These are phyloP conservation scores for Arachis stenosperma DNA, from an alignment of 306 rosid genomes.

Conservation along the genomic window DNA sequence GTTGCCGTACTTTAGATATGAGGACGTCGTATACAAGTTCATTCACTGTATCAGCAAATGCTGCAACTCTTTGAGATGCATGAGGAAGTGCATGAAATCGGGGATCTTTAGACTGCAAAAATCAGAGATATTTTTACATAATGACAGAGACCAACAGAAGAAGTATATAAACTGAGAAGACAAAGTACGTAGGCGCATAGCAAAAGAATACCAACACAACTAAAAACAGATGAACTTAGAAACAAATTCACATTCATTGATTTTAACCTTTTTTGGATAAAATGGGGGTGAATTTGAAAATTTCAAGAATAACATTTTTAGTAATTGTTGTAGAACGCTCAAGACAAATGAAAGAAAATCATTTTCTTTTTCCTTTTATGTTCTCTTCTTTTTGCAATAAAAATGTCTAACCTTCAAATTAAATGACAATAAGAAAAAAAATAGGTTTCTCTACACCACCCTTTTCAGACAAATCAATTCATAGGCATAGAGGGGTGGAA, in stretches of 20 bases:
- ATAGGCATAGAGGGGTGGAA: neutral
- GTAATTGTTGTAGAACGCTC: neutral
- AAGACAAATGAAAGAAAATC: slow-evolving; percentile 19
- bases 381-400: neutral
- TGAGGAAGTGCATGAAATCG: slow-evolving; percentile 96
- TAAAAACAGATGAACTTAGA: slow-evolving; percentile 10
- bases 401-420: too few relatives aligned
- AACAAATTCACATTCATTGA: slow-evolving; percentile 15
- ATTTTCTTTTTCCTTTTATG: neutral
- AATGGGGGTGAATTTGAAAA: slow-evolving; percentile 15
- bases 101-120: slow-evolving; percentile 96
- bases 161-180: neutral
- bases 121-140: slow-evolving; percentile 30
- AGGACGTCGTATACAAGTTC: slow-evolving; percentile 98
- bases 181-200: slow-evolving; percentile 18
- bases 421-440: too few relatives aligned
- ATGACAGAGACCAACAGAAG: slow-evolving; percentile 11
- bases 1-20: slow-evolving; percentile 95
- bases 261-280: neutral
- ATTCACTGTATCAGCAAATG: slow-evolving; percentile 87
- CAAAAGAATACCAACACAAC: slow-evolving; percentile 29
- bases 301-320: slow-evolving; percentile 1
- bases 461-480: neutral
- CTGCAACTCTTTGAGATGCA: slow-evolving; percentile 94
- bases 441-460: too few relatives aligned